phyloP scores from a whole-genome alignment of 805 yeast genomes.

The Cyberlindnera maritima region DNA sequence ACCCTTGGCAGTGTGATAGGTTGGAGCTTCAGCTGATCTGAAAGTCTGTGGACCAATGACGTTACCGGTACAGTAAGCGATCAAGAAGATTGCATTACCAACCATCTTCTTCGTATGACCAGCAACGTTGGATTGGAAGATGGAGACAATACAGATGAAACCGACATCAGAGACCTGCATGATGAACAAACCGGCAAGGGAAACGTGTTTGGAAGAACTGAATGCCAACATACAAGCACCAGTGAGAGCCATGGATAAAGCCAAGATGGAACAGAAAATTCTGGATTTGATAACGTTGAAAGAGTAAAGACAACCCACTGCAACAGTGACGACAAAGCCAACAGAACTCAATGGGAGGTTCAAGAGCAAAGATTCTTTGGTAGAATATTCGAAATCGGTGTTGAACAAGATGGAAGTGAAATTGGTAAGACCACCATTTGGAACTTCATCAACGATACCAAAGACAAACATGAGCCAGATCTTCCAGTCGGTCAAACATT shows the following conservation, averaged over 20 bases:
- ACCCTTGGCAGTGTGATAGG: constrained; percentile 53
- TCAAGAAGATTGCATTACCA: constrained; percentile 54
- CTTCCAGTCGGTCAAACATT: constrained; percentile 47
- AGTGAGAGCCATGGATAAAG: constrained; percentile 24
- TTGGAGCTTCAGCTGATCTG: constrained; percentile 54
- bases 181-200: constrained; percentile 28
- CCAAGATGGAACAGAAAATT: constrained; percentile 23
- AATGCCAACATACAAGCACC: constrained; percentile 35
- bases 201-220: constrained; percentile 28
- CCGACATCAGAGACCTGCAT: constrained; percentile 35
- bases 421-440: constrained; percentile 46
- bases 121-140: constrained; percentile 50
- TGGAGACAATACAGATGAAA: constrained; percentile 33
- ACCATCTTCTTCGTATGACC: constrained; percentile 74
- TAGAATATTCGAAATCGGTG: constrained; percentile 15
- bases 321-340: constrained; percentile 25
- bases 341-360: constrained; percentile 36
- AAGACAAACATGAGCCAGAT: constrained; percentile 46
- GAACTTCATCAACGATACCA: constrained; percentile 41
- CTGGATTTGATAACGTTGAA: constrained; percentile 22
- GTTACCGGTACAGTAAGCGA: constrained; percentile 68
- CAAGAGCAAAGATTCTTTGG: constrained; percentile 19
- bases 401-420: constrained; percentile 21
- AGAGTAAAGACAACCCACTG: constrained; percentile 28
- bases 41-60: constrained; percentile 75